A percentile compares a stretch with the other conserved stretches of the same genome.
Evolutionary conservation across 441 rosid genomes (phyloP).

Genomic region (Bocquillonia castaneifolia): DNA sequence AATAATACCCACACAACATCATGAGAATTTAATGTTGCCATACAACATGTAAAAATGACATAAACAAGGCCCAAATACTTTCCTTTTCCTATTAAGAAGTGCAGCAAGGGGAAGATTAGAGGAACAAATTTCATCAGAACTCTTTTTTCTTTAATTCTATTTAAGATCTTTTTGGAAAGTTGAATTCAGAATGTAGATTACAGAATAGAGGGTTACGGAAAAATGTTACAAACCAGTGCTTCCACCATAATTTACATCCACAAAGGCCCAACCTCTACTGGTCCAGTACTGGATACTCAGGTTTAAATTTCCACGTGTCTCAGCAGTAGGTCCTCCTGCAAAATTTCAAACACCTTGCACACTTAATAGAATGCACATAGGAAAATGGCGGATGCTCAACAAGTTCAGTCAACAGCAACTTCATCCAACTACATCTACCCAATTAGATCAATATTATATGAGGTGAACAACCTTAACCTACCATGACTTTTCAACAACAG

Average conservation of each 20-base stretch:
- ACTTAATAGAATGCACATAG: neutral
- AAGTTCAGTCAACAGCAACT: conserved; percentile 7
- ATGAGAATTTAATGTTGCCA: conserved; percentile 1
- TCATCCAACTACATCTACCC: neutral
- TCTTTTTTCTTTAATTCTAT: neutral
- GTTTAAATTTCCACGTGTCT: conserved; percentile 63
- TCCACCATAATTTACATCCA: conserved; percentile 95
- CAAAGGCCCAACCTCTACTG: conserved; percentile 92
- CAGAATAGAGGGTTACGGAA: conserved; percentile 3
- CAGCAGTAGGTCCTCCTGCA: conserved; percentile 82
- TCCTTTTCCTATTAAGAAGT: neutral
- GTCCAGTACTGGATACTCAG: conserved; percentile 87
- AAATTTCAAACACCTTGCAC: conserved; percentile 10
- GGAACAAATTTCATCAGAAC: conserved; percentile 7
- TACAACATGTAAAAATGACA: conserved; percentile 1
- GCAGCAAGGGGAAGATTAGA: neutral
- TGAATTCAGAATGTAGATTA: neutral
- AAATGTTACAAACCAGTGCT: conserved; percentile 71
- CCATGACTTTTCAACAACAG: conserved; percentile 85
- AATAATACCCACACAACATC: conserved; percentile 21
- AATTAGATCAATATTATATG: neutral
- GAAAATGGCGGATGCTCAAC: neutral
- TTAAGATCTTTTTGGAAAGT: conserved; percentile 3
- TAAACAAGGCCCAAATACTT: conserved; percentile 1
- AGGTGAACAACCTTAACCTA: conserved; percentile 29